Conservation (phyloP, 495 filamentous ascomycete species). For the Glutinoglossum americanum region DNA sequence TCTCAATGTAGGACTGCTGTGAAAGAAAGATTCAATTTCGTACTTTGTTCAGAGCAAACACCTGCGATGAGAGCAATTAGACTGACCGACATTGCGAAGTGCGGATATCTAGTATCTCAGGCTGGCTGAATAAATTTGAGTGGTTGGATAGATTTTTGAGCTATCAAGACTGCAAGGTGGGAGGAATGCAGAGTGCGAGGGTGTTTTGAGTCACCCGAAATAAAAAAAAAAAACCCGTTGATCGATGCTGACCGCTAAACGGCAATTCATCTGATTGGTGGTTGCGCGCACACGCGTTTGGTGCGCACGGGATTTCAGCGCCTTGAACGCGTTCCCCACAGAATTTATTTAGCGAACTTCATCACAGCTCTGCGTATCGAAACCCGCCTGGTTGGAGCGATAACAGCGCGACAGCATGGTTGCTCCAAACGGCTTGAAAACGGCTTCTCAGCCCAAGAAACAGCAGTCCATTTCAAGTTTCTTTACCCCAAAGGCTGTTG, state of each 20-base stretch:
- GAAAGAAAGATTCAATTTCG: not conserved
- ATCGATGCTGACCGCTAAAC: no score
- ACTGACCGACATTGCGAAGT: not conserved
- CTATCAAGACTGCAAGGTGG: not conserved
- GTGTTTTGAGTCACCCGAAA: not conserved
- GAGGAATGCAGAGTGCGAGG: not conserved
- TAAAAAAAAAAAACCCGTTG: not conserved
- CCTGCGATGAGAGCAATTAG: not conserved
- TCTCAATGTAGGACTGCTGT: slow-evolving; percentile 62
- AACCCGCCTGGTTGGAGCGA: not conserved
- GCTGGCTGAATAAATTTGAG: not conserved
- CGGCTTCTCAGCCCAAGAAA: not conserved
- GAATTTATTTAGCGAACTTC: not conserved
- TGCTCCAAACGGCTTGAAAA: not conserved
- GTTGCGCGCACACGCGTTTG: no score
- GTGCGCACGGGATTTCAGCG: no score
- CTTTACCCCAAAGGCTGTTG: not conserved
- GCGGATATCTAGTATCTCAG: not conserved
- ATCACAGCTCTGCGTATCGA: no score
- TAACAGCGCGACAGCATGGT: not conserved
- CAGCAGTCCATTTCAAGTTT: slow-evolving; percentile 3
- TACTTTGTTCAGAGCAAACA: not conserved
- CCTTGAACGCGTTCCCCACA: not conserved
- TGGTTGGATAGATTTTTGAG: not conserved
- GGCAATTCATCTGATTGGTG: no score